Conservation (phyloP, 2,329 filamentous ascomycete genomes). For the Trichoderma aggressivum region DNA sequence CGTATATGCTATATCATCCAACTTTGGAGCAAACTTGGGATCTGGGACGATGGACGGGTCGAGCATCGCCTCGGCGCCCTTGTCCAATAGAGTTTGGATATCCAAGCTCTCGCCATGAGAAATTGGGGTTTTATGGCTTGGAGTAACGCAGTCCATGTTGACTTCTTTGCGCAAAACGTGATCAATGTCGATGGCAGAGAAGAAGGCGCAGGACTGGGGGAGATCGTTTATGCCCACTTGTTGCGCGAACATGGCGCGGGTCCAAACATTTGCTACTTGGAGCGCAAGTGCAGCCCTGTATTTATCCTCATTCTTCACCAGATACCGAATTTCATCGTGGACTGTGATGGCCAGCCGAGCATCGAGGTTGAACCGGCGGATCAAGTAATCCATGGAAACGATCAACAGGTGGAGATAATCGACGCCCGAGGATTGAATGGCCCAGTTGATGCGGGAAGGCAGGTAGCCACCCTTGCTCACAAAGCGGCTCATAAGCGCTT, state of each 20-base stretch:
- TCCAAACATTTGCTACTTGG: conserved; percentile 94
- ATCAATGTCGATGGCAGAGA: conserved; percentile 93
- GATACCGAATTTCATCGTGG: conserved; percentile 94
- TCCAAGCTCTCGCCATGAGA: conserved; percentile 83
- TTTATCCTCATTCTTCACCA: conserved; percentile 79
- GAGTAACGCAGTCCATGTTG: conserved; percentile 94
- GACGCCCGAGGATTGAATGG: conserved; percentile 94
- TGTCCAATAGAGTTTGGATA: conserved; percentile 72
- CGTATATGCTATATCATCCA: conserved; percentile 63
- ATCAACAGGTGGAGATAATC: conserved; percentile 96
- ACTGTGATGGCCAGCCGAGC: conserved; percentile 90
- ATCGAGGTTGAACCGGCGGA: conserved; percentile 76
- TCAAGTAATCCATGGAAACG: conserved; percentile 90
- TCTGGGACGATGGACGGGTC: conserved; percentile 62
- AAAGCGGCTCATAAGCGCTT: conserved; percentile 85
- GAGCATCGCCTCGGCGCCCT: conserved; percentile 64
- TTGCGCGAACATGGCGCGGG: conserved; percentile 92
- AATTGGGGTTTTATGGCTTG: conserved; percentile 75
- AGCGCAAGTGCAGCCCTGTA: conserved; percentile 90
- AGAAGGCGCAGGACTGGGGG: conserved; percentile 91
- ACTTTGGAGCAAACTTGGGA: conserved; percentile 47
- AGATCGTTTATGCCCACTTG: conserved; percentile 95
- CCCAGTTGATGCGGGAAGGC: conserved; percentile 97
- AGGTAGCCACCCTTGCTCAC: conserved; percentile 89
- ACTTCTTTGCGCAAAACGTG: conserved; percentile 96